These are phyloP conservation scores for Chrysanthemum lavandulifolium DNA, from an alignment of 129 eudicot species.

Conservation along the genomic window DNA sequence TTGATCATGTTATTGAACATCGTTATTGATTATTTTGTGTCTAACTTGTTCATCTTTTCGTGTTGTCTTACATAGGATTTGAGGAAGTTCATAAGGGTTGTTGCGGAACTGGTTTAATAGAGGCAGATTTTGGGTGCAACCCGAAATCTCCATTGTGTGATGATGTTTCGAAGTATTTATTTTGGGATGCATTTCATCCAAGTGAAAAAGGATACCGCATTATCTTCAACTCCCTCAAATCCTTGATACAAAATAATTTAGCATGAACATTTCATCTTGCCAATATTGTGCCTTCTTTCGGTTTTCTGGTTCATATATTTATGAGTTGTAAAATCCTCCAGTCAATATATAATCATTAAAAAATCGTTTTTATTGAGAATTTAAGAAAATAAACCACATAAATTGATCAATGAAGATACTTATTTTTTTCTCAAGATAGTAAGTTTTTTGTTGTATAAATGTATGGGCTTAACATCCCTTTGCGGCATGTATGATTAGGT, in stretches of 20 bases:
- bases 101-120: constrained; percentile 81
- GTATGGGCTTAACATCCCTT: too few relatives aligned
- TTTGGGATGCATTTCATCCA: constrained; percentile 67
- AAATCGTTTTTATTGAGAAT: background rate
- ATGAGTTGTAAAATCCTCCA: background rate
- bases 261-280: constrained; percentile 12
- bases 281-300: constrained; percentile 4
- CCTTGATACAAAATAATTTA: constrained; percentile 25
- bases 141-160: constrained; percentile 43
- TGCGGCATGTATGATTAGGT: too few relatives aligned
- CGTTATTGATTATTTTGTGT: background rate
- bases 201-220: constrained; percentile 41
- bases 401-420: background rate
- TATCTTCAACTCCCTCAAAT: constrained; percentile 36
- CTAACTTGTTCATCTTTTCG: background rate
- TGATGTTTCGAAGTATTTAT: constrained; percentile 48
- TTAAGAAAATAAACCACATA: background rate
- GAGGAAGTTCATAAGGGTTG: constrained; percentile 51
- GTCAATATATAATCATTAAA: constrained; percentile 1
- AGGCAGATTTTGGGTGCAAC: constrained; percentile 56
- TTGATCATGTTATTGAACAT: background rate
- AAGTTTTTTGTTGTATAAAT: background rate
- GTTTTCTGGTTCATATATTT: background rate
- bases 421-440: background rate
- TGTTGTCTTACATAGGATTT: constrained; percentile 33